Evolutionary conservation across 331 rosid genomes (phyloP).

Genomic region (Spiraea crenata): DNA sequence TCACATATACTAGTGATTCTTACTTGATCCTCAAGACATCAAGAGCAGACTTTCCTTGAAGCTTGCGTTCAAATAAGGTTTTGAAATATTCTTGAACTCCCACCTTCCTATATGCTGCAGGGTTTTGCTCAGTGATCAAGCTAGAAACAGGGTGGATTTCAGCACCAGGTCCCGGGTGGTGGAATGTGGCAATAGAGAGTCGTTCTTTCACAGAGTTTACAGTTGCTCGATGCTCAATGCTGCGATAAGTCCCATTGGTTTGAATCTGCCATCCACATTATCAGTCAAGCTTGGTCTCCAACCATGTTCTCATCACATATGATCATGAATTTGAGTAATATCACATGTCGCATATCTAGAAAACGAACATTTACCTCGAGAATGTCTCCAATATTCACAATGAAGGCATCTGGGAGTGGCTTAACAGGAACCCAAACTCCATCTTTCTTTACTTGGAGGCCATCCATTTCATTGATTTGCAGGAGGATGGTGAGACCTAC

Average conservation of each 20-base stretch:
- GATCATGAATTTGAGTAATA: too few species aligned
- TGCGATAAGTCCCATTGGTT: constrained; percentile 30
- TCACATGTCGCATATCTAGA: too few species aligned
- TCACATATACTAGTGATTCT: too few species aligned
- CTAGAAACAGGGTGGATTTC: constrained; percentile 10
- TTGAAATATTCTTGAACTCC: background rate
- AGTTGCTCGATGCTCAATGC: constrained; percentile 29
- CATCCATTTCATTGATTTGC: constrained; percentile 28
- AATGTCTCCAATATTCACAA: constrained; percentile 33
- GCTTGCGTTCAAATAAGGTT: constrained; percentile 5
- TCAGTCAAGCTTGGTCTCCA: too few species aligned
- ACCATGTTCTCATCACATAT: too few species aligned
- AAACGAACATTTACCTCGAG: constrained; percentile 27
- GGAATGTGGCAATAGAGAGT: constrained; percentile 27
- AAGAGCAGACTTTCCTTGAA: constrained; percentile 21
- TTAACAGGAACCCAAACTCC: constrained; percentile 31
- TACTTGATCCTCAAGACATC: background rate
- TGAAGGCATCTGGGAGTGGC: constrained; percentile 35
- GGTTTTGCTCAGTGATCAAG: constrained; percentile 23
- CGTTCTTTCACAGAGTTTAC: constrained; percentile 27
- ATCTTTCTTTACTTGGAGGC: constrained; percentile 34
- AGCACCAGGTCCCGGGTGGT: constrained; percentile 1
- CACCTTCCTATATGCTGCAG: constrained; percentile 10
- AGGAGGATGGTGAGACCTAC: constrained; percentile 26
- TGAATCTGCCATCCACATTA: constrained; percentile 13